Evolutionary conservation across 2,329 filamentous ascomycete genomes (phyloP).

Genomic region (Colletotrichum trifolii): DNA sequence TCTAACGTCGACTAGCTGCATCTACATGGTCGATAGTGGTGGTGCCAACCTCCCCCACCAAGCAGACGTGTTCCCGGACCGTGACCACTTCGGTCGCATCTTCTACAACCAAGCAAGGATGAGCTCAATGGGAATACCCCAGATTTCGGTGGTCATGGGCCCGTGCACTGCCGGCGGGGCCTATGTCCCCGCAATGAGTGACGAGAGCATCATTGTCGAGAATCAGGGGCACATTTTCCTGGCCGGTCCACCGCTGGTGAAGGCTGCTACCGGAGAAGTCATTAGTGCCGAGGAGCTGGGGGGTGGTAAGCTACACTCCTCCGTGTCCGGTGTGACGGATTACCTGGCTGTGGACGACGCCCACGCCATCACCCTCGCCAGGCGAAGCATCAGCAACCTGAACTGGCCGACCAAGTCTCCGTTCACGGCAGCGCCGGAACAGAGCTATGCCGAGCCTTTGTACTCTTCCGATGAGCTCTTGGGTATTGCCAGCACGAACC

Average conservation of each 20-base stretch:
- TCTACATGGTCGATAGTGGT: slow-evolving; percentile 96
- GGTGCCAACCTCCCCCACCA: slow-evolving; percentile 96
- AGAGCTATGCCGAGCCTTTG: slow-evolving; percentile 77
- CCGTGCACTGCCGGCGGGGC: slow-evolving; percentile 95
- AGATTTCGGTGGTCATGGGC: slow-evolving; percentile 96
- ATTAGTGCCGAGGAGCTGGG: slow-evolving; percentile 92
- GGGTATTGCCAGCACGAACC: slow-evolving; percentile 90
- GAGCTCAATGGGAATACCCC: slow-evolving; percentile 88
- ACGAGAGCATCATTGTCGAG: slow-evolving; percentile 96
- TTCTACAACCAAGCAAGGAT: slow-evolving; percentile 98
- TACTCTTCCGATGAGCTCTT: slow-evolving; percentile 83
- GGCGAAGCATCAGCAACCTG: slow-evolving; percentile 86
- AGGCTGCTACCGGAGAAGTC: slow-evolving; percentile 93
- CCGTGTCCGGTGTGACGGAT: slow-evolving; percentile 92
- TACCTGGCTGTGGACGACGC: slow-evolving; percentile 95
- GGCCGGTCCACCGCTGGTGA: slow-evolving; percentile 92
- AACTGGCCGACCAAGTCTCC: slow-evolving; percentile 77
- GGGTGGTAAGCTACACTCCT: slow-evolving; percentile 88
- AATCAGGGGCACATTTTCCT: slow-evolving; percentile 98
- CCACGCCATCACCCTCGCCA: slow-evolving; percentile 86
- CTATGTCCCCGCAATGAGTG: slow-evolving; percentile 97
- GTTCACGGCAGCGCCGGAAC: slow-evolving; percentile 49
- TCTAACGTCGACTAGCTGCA: slow-evolving; percentile 65
- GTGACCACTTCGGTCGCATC: slow-evolving; percentile 94
- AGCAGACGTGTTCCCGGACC: slow-evolving; percentile 94